Base-by-base conservation (phyloP, 2,329 filamentous ascomycete genomes). In the Xylaria sp. region DNA sequence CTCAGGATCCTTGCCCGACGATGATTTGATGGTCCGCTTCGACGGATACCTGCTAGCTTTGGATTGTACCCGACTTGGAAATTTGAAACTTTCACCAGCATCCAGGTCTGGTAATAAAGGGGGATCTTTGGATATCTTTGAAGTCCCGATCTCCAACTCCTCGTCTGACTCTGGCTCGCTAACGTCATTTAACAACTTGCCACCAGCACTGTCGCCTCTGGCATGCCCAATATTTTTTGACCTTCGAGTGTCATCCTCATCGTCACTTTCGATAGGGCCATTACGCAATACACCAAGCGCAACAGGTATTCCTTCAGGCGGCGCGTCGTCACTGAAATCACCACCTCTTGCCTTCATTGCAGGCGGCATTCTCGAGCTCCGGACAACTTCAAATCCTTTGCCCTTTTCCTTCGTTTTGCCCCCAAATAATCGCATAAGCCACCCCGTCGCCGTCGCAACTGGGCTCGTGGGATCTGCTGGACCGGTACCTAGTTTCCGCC, bases 351-450 rank as follows among this genome's bases (percentile, higher is more conserved):
- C 81, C 69, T 85, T 86, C 83, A 93, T 91, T 65, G 90, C 89
- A 6, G 92, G 90, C 2, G 94, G 94, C 82, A 96, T 94, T 62
- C 94, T 88, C 7, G 93, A 88, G 77, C 94, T 97, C 74, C 96
- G 85, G 17, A 99, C 95, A 5, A 99, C 96, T 78, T 98, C 96
- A 72, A 99, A 99, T 0, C 96, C 96, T 79, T 98, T 98, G 71
- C 91, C 90, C 79, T 96, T 97, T 71, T 97, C 95, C 76, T 97
- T 97, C 6, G 90, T 93, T 81, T 96, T 97, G 17, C 91, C 92
- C 13, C 90, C 90, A 65, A 97, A 87, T 5, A 97, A 77, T 59
- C 85, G 87, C 72, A 92, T 90, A 78, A 98, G 88, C 94, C 95
- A 99, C 4, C 93, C 93, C 0, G 92, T 91, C 0, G 96, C 95